Evolutionary conservation across 257 asterid genomes (phyloP), one percentile per base, ranked within the genome.

Genomic region (Salvia rosmarinus): DNA sequence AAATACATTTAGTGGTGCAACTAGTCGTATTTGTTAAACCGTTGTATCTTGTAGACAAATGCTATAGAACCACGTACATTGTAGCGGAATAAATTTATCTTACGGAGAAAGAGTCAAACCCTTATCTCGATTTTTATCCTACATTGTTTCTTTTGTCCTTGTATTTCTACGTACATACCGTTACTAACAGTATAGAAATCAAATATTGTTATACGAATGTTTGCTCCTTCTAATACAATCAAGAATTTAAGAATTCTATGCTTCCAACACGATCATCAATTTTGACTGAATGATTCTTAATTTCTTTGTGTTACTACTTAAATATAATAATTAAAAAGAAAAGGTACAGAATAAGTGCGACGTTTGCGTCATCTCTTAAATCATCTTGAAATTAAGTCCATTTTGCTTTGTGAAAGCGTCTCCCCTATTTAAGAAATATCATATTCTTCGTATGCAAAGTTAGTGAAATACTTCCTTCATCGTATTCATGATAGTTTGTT

Each of bases 291-390:
- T 12, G 7, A 11, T 16, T 6, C 69, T 5, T 42, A 25, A 21
- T 12, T 63, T 12, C 11, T 2, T 20, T 40, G 21, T 10, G n/a
- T 2, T 50, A 17, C 37, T 50, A 17, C n/a, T 1, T 21, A 5
- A 55, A 23, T 19, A 20, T 9, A 20, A 51, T 51, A 19, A 9
- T 10, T 9, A 9, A 51, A 8, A 51, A 16, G 20, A 19, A 0
- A 69, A 55, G 28, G 11, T 9, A 44, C 4, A 43, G 57, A 42
- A 7, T 16, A 57, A 57, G 61, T 44, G 68, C 4, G 28, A 58
- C 6, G 67, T 12, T 43, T 61, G 64, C 75, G 71, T 68, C 79
- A 75, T 60, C 75, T 49, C 79, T 67, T 67, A 59, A 58, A 67
- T 75, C 75, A 75, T 70, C 75, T 14, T 75, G 70, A 50, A 47